Evolutionary conservation across 2,329 filamentous ascomycete species (phyloP).

Genomic region (Ilyonectria mors-panacis): DNA sequence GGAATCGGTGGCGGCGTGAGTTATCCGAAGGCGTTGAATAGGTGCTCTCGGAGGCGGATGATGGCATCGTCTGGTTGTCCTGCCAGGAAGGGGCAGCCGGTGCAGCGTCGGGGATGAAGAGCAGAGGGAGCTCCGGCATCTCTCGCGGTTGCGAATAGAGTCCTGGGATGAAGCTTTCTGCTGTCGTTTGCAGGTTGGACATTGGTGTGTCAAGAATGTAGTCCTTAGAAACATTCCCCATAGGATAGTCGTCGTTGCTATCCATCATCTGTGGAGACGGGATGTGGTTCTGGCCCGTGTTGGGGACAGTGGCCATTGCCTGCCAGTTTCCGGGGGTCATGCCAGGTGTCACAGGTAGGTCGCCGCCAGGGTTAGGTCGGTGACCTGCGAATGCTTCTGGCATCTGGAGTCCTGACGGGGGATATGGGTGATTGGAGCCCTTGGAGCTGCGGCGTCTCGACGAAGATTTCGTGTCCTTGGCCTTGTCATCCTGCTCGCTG

Average conservation of each 20-base stretch:
- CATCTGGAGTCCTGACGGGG: conserved; percentile 40
- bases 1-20: conserved; percentile 46
- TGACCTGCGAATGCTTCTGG: conserved; percentile 33
- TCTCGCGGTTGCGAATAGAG: conserved; percentile 43
- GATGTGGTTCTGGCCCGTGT: conserved; percentile 31
- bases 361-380: conserved; percentile 26
- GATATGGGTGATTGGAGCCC: conserved; percentile 35
- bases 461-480: conserved; percentile 19
- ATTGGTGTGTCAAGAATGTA: conserved; percentile 43
- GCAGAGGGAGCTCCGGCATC: conserved; percentile 40
- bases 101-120: conserved; percentile 43
- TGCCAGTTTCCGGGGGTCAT: conserved; percentile 44
- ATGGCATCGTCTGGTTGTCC: conserved; percentile 59
- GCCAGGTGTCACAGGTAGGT: conserved; percentile 22
- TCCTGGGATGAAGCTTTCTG: conserved; percentile 34
- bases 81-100: conserved; percentile 48
- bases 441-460: conserved; percentile 35
- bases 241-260: conserved; percentile 38
- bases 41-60: conserved; percentile 63
- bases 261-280: conserved; percentile 34
- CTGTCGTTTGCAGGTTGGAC: conserved; percentile 35
- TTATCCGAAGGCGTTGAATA: conserved; percentile 64
- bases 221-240: conserved; percentile 37
- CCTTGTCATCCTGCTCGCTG: conserved; percentile 42
- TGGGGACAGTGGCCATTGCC: conserved; percentile 30